Conservation (phyloP, 306 rosid species). For the Alnus glutinosa region DNA sequence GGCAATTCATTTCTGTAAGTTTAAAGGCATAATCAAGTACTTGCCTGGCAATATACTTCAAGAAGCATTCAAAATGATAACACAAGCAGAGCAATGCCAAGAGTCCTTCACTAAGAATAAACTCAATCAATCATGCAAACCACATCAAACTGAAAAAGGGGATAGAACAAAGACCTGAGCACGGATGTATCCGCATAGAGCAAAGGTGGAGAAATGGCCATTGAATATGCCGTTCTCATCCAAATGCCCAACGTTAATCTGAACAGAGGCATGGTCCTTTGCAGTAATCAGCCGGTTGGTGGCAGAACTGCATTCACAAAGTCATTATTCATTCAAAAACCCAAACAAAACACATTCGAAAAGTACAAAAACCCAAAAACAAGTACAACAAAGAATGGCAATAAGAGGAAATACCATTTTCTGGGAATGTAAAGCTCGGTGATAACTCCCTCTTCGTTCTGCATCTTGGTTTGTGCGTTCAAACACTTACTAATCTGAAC, state of each 20-base stretch:
- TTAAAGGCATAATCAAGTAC: neutral
- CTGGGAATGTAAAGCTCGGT: slow-evolving; percentile 70
- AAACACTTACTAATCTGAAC: slow-evolving; percentile 3
- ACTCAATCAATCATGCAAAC: too few species aligned
- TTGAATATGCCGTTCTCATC: slow-evolving; percentile 63
- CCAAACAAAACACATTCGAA: neutral
- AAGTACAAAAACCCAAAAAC: neutral
- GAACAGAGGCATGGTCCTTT: slow-evolving; percentile 73
- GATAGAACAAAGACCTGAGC: slow-evolving; percentile 45
- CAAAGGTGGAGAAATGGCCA: slow-evolving; percentile 58
- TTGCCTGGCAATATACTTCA: neutral
- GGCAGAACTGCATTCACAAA: slow-evolving; percentile 48
- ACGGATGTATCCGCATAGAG: slow-evolving; percentile 63
- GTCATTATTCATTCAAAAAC: neutral
- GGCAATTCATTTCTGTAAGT: neutral
- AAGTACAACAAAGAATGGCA: neutral
- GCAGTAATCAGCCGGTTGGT: slow-evolving; percentile 68
- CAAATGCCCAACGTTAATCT: slow-evolving; percentile 65
- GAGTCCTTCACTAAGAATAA: too few species aligned
- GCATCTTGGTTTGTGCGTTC: slow-evolving; percentile 34
- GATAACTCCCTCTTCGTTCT: slow-evolving; percentile 63
- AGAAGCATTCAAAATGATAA: neutral
- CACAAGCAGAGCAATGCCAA: neutral
- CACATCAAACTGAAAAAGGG: neutral
- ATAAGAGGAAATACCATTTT: slow-evolving; percentile 44